These are phyloP conservation scores for Pseudozyma sp. DNA, from an alignment of 1,284 basidiomycete genomes.

Conservation along the genomic window DNA sequence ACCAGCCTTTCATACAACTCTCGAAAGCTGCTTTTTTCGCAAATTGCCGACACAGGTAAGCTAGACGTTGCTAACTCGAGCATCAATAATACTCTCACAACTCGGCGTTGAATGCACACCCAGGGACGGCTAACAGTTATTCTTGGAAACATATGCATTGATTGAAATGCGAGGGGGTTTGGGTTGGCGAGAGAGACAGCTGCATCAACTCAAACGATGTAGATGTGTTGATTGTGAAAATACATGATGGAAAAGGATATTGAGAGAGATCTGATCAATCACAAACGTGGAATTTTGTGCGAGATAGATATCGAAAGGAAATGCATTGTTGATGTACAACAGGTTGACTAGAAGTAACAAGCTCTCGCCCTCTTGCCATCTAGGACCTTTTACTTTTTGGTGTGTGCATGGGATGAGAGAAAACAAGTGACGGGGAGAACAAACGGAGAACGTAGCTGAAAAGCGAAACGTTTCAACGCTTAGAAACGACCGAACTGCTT, in stretches of 20 bases:
- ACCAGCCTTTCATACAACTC: too few species aligned
- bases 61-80: too few species aligned
- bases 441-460: too few species aligned
- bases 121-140: background rate
- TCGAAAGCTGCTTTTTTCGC: too few species aligned
- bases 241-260: conserved; percentile 24
- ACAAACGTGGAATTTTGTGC: background rate
- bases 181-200: conserved; percentile 6
- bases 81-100: too few species aligned
- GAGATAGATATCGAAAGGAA: conserved; percentile 8
- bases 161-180: conserved; percentile 31
- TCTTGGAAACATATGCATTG: conserved; percentile 43
- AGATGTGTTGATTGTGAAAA: conserved; percentile 24
- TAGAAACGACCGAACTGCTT: conserved; percentile 97
- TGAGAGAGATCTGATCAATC: too few species aligned
- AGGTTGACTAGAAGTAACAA: conserved; percentile 16
- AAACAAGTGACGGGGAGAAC: background rate
- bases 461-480: conserved; percentile 31
- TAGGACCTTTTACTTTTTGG: conserved; percentile 25
- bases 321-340: conserved; percentile 50
- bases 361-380: conserved; percentile 46
- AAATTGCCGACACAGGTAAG: too few species aligned
- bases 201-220: conserved; percentile 18
- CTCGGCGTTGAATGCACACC: too few species aligned
- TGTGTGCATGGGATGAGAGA: conserved; percentile 6